A percentile compares a stretch with the other conserved stretches of the same genome.
Evolutionary conservation across 768 basidiomycete species (phyloP).

Genomic region (Coprinopsis sp.): DNA sequence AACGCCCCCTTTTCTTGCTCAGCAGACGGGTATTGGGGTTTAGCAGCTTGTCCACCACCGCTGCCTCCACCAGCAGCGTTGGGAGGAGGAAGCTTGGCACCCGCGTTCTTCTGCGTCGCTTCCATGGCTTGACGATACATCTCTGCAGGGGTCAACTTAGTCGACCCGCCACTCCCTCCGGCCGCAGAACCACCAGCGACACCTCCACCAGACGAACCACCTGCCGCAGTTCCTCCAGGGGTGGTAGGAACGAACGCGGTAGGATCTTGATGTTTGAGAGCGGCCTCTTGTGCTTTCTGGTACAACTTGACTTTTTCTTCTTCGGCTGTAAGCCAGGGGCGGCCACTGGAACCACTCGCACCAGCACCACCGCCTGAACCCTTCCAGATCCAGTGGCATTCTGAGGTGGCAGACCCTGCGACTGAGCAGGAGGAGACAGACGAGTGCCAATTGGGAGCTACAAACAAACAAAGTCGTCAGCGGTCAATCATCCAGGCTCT

Average conservation of each 20-base stretch:
- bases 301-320: conserved; percentile 73
- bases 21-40: conserved; percentile 54
- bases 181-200: conserved; percentile 8
- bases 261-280: conserved; percentile 48
- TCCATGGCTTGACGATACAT: conserved; percentile 14
- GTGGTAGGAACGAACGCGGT: conserved; percentile 20
- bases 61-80: conserved; percentile 16
- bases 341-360: conserved; percentile 14
- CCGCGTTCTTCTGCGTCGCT: conserved; percentile 15
- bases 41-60: conserved; percentile 9
- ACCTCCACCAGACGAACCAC: background rate
- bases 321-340: conserved; percentile 64
- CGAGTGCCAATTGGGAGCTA: conserved; percentile 20
- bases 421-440: conserved; percentile 17
- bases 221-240: conserved; percentile 10
- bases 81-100: conserved; percentile 13
- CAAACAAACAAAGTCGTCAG: too few species aligned
- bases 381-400: too few species aligned
- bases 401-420: too few species aligned
- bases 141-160: conserved; percentile 9
- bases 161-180: conserved; percentile 13
- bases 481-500: too few species aligned
- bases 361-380: background rate
- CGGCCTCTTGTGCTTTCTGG: conserved; percentile 64
- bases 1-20: conserved; percentile 75